Base-by-base conservation (phyloP, 352 stramenopile genomes). In the Phytophthora pluvialis region DNA sequence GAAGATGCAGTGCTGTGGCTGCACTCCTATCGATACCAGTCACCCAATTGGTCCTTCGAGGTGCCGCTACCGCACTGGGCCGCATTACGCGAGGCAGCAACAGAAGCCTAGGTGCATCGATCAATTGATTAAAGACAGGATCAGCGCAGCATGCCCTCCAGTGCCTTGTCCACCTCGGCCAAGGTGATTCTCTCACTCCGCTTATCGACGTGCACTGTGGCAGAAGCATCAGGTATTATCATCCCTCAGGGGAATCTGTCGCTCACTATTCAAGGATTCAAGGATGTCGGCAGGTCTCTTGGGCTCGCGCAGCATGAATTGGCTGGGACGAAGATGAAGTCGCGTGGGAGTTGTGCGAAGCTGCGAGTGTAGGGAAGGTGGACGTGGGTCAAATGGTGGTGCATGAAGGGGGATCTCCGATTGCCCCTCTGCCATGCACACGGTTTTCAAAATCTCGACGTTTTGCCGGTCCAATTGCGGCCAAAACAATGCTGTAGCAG, bases 1-100 rank as follows among this genome's bases (percentile, higher is more conserved):
- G 54, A 67, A 9, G 59, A 64, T 18, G n/a, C 33, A 5, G 40
- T 67, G 3, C 46, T 91, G 32, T 87, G 78, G 71, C 36, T 91
- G 11, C 80, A 91, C 53, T 81, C 80, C 13, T 86, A 76, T 60
- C 77, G 74, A 56, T 87, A 85, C 43, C 40, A 72, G 35, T 80
- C 73, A 18, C 16, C 31, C 4, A 52, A 63, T 15, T 85, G 77
- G 72, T 61, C 40, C 5, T 86, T 83, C 32, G 58, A 69, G 6
- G 77, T 84, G 25, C 72, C 75, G 12, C 53, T 88, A 5, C 79
- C 79, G 7, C 36, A 44, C 4, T 88, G 79, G 79, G 66, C 72
- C 31, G 25, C 21, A 3, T 25, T 65, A 44, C n/a, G 7, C 51
- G 29, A 50, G 15, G 16, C 42, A n/a, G n/a, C 35, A 48, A 40